These are phyloP conservation scores for Triglochin maritima DNA, from an alignment of 106 monocot genomes.

Conservation along the genomic window DNA sequence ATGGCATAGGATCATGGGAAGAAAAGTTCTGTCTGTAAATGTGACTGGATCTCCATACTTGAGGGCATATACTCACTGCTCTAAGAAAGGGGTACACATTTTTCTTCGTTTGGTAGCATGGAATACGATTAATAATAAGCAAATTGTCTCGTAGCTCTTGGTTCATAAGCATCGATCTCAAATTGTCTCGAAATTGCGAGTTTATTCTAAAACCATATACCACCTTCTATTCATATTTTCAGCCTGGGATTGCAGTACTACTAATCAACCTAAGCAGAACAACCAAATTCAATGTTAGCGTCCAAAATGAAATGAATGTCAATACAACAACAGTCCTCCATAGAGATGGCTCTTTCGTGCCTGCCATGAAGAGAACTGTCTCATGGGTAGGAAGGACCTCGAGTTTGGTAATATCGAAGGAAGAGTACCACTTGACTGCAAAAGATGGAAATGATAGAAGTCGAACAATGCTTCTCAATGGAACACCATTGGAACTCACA, in stretches of 20 bases:
- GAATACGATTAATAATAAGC: no score
- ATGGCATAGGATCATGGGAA: constrained; percentile 40
- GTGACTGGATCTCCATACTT: constrained; percentile 50
- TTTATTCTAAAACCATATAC: neutral
- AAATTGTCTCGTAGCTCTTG: no score
- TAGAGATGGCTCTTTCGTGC: neutral
- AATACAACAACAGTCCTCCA: neutral
- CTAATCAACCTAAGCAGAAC: neutral
- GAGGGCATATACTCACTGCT: constrained; percentile 73
- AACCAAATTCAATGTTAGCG: neutral
- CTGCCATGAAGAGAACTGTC: constrained; percentile 40
- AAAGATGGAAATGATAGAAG: constrained; percentile 12
- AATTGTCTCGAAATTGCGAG: neutral
- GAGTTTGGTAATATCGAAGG: constrained; percentile 11
- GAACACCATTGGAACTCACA: constrained; percentile 31
- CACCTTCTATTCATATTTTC: no score
- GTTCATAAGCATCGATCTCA: neutral
- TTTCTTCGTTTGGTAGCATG: no score
- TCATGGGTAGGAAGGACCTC: constrained; percentile 55
- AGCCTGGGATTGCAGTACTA: constrained; percentile 7
- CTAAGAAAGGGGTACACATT: constrained; percentile 37
- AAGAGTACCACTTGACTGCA: neutral
- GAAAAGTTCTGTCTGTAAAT: constrained; percentile 52
- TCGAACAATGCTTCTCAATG: constrained; percentile 43
- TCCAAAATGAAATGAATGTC: neutral